phyloP scores from a whole-genome alignment of 352 stramenopile genomes.

The Pythium monospermum region DNA sequence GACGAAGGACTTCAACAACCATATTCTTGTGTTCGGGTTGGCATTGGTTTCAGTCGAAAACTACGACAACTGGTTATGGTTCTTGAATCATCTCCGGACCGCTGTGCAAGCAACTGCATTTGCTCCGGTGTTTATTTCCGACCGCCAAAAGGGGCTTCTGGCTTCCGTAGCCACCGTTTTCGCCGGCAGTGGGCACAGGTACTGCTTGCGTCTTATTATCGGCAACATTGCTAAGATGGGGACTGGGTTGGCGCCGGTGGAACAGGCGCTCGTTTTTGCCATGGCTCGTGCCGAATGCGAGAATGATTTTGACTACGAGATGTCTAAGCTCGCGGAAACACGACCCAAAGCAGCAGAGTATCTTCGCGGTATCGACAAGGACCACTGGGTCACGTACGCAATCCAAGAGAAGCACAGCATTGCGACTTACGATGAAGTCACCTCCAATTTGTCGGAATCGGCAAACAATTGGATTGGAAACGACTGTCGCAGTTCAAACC shows the following conservation, averaged over 20 bases:
- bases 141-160: slow-evolving; percentile 3
- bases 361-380: neutral
- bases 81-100: neutral
- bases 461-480: slow-evolving; percentile 12
- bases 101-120: neutral
- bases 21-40: slow-evolving; percentile 11
- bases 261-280: slow-evolving; percentile 1
- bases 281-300: slow-evolving; percentile 11
- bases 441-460: slow-evolving; percentile 9
- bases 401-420: neutral
- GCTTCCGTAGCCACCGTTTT: slow-evolving; percentile 4
- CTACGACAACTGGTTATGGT: slow-evolving; percentile 24
- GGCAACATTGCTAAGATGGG: slow-evolving; percentile 6
- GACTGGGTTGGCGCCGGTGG: neutral
- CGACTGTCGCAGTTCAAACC: slow-evolving; percentile 4
- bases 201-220: slow-evolving; percentile 11
- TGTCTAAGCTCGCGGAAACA: neutral
- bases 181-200: neutral
- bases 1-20: slow-evolving; percentile 22
- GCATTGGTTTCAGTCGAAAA: slow-evolving; percentile 18
- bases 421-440: slow-evolving; percentile 11
- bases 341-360: neutral
- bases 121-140: neutral
- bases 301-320: neutral
- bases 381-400: slow-evolving; percentile 14